Conservation (phyloP, 2,329 filamentous ascomycete species). For the Aspergillus hiratsukae region DNA sequence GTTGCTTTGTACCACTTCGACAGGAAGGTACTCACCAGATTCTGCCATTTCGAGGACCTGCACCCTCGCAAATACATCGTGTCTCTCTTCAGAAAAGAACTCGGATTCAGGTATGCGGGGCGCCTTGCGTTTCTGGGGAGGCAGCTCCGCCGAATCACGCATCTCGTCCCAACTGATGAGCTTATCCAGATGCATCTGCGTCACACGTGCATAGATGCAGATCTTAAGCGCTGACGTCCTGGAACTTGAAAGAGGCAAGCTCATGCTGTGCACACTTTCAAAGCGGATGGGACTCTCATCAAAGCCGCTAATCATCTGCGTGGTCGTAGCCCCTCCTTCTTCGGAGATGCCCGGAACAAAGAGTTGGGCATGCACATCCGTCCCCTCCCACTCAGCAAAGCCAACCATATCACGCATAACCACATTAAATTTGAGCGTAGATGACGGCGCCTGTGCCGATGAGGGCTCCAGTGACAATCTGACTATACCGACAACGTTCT, state of each 20-base stretch:
- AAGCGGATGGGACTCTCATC: conserved; percentile 90
- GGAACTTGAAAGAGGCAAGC: conserved; percentile 73
- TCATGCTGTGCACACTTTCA: conserved; percentile 98
- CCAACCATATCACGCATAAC: conserved; percentile 96
- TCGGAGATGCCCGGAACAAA: conserved; percentile 89
- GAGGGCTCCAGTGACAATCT: conserved; percentile 90
- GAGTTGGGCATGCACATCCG: conserved; percentile 92
- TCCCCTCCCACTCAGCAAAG: conserved; percentile 92
- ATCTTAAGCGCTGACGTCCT: conserved; percentile 73
- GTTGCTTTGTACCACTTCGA: conserved; percentile 83
- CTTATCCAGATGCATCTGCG: conserved; percentile 92
- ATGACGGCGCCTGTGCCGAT: conserved; percentile 83
- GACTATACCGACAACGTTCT: conserved; percentile 83
- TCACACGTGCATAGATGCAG: conserved; percentile 87
- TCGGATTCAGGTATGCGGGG: conserved; percentile 83
- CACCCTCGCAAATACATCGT: conserved; percentile 82
- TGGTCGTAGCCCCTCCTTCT: conserved; percentile 87
- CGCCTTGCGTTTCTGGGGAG: conserved; percentile 55
- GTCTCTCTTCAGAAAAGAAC: conserved; percentile 87
- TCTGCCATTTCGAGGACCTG: conserved; percentile 92
- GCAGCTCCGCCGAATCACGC: conserved; percentile 63
- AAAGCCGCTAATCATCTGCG: conserved; percentile 89
- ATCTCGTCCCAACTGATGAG: conserved; percentile 98
- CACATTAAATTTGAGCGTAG: conserved; percentile 94
- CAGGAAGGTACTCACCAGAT: conserved; percentile 82